Evolutionary conservation across 768 basidiomycete genomes (phyloP).

Genomic region (Tulasnella calospora): DNA sequence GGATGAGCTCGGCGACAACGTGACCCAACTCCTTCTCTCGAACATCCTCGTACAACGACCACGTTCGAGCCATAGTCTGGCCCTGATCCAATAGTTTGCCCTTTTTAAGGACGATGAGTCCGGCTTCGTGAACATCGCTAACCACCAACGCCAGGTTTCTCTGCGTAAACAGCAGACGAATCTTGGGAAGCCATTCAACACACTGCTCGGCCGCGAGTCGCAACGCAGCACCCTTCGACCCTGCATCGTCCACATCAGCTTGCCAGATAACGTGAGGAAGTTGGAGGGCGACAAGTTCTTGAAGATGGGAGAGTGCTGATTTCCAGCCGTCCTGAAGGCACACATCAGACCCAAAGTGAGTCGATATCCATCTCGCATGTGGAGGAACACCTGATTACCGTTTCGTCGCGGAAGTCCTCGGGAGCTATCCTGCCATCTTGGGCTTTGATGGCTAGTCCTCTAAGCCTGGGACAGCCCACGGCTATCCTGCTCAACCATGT

Average conservation of each 20-base stretch:
- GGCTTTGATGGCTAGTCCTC: not conserved
- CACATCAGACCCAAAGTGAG: not conserved
- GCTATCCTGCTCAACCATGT: not conserved
- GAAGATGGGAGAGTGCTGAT: not conserved
- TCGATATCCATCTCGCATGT: not conserved
- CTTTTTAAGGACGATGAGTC: not conserved
- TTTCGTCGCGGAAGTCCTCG: not conserved
- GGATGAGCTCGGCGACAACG: not conserved
- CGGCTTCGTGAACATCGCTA: not conserved
- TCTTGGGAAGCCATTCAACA: not conserved
- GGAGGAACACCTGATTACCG: not conserved
- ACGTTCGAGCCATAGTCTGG: not conserved
- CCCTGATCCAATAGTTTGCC: not conserved
- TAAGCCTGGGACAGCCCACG: not conserved
- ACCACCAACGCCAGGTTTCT: not conserved
- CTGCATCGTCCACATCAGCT: not conserved
- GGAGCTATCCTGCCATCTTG: not conserved
- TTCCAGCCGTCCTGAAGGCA: not conserved
- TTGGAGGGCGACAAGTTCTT: not conserved
- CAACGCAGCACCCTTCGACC: not conserved
- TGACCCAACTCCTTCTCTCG: not conserved
- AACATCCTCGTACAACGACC: not conserved
- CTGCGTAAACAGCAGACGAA: not conserved
- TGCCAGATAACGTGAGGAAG: not conserved
- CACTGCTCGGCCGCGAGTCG: not conserved